Evolutionary conservation across 1,284 basidiomycete species (phyloP), one percentile per base, ranked within the genome.

Genomic region (Heterobasidion irregulare): DNA sequence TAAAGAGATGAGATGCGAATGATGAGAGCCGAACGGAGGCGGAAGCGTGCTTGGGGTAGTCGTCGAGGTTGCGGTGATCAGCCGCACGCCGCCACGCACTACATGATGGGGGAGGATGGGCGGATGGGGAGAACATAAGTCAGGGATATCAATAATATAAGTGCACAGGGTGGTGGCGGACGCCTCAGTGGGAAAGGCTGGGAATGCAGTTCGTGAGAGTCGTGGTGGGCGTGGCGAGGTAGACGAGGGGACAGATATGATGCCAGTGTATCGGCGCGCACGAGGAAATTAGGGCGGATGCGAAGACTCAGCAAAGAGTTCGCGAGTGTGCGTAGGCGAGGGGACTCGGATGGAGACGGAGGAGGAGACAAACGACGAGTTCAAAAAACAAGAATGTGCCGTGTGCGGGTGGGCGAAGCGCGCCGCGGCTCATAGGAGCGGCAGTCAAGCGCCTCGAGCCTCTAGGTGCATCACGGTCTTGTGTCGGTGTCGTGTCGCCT

Each of bases 271-370:
- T 86, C 70, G 84, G 84, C 78, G 73, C 72, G 77, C 72, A 67
- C 57, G 54, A 49, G 26, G 6, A 6, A 26, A 26, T 26, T 26
- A 53, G 52, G 56, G 80, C 78, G 83, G 77, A 75, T 76, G 83
- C 82, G 81, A 72, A 79, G 83, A 82, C 83, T 78, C 85, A 86
- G 64, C 68, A 57, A 88, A 86, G 84, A 79, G 83, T 82, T 84
- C 82, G 82, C 84, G 81, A 76, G 38, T 12, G 10, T 75, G 71
- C 72, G 74, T 65, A 69, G 72, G 77, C 73, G 80, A 76, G 73
- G 67, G 70, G 79, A 71, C 66, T 67, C 62, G 72, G 77, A 72
- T 56, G 64, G 79, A 75, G 66, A 68, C 56, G 55, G 65, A 68
- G 69, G 69, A 61, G 62, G 26, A 60, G 65, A 65, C 65, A 68